Evolutionary conservation across 2,329 filamentous ascomycete genomes (phyloP), one percentile per base, ranked within the genome.

Genomic region (Gremmenia infestans): DNA sequence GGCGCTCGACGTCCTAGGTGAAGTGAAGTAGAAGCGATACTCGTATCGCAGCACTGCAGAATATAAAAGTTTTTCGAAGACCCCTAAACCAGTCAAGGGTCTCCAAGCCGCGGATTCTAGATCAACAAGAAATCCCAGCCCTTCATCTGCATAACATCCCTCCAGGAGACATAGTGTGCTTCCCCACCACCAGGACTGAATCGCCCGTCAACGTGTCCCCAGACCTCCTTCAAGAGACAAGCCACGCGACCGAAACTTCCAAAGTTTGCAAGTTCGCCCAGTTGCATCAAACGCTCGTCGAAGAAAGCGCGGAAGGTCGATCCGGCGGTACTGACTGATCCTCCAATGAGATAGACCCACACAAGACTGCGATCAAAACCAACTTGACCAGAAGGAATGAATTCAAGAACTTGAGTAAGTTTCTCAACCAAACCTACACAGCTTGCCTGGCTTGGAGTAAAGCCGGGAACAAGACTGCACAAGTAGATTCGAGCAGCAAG

Each of bases 101-200:
- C 42, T 54, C 42, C 47, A 53, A 55, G 42, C 48, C 28, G 42
- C 40, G 36, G 40, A 36, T 50, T 51, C 65, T 76, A 96, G 74
- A 97, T 92, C 72, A 97, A 82, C 72, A 97, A 80, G 76, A 91
- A 94, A 72, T 96, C 90, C 92, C 91, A 96, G 65, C 85, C 85
- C 77, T 93, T 94, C 76, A 87, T 83, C 75, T 83, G 84, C 91
- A 97, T 96, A 70, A 93, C 83, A 75, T 96, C 89, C 76, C 93
- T 82, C 93, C 93, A 97, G 85, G 92, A 91, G 73, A 96, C 83
- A 76, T 87, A 87, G 70, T 83, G 85, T 73, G 75, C 74, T 70
- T 64, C 72, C 51, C 69, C 67, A 50, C 63, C 65, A 53, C 66
- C 67, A 45, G 64, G 64, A 58, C 63, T 65, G 70, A 70, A 68